Base-by-base conservation (phyloP, 495 filamentous ascomycete genomes). In the Podospora tetraspora region DNA sequence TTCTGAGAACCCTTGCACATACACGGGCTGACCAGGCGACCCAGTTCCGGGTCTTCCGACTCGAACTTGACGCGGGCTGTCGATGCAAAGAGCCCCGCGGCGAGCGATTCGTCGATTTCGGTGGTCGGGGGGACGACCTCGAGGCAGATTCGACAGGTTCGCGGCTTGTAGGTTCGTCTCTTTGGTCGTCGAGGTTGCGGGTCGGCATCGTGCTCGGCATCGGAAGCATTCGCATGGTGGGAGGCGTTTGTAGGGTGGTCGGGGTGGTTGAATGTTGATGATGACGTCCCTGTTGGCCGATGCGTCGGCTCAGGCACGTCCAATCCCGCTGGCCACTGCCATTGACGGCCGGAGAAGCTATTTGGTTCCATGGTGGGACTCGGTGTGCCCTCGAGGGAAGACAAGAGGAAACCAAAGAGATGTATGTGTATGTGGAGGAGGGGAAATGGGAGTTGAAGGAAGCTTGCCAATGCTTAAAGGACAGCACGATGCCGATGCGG, bases 131-230 rank as follows among this genome's bases (percentile, higher is more conserved):
- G 79, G 27, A 97, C 92, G 1, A 84, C 88, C 70, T 97, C 95
- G 60, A 97, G 83, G 75, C 95, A 99, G 70, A 99, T 99, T 63
- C 95, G 92, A 77, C 95, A 99, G 65, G 86, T 89, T 59, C 93
- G 87, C 25, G 89, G 84, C 27, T 84, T 82, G 75, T 90, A 93
- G 71, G 85, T 82, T 68, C 79, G 83, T 70, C 79, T 72, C 63
- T 64, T 73, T 34, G 69, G 70, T 63, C 70, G 74, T 9, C 72
- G 75, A 21, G 76, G 64, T 25, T 73, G 67, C 32, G 76, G 69
- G 61, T 78, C 73, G 34, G 69, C 61, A 21, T 67, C 30, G 21
- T 69, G 66, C 12, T 72, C 56, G n/a, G 43, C 3, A 52, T 52
- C 43, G 43, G 43, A 52, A n/a, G 7, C 19, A 52, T 52, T 52